Evolutionary conservation across 345 rosid species (phyloP), one percentile per base, ranked within the genome.

Genomic region (Sapria himalayana): DNA sequence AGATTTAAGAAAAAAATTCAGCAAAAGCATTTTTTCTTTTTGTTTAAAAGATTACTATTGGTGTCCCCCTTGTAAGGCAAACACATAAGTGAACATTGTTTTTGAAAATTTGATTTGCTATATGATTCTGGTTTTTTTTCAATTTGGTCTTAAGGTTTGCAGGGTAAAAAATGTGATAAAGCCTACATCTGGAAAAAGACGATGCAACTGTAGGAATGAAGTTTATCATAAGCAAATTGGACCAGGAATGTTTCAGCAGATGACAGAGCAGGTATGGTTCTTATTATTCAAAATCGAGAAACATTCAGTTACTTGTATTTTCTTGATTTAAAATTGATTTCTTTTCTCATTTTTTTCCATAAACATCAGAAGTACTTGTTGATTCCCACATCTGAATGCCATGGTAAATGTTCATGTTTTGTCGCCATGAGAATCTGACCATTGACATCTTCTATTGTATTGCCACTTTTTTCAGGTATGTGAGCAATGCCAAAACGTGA

Each of bases 201-300:
- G 66, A 17, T 91, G 99, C 50, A 84, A 91, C 58, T 91, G 99
- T 60, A 80, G 92, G 66, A 84, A 91, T 61, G 93, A 91, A 66
- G 89, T 91, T 45, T 84, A 84, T 44, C 99, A 84, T 65, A 78
- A 65, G 63, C 99, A 91, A 70, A 77, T 91, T 58, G 99, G 95
- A 61, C 99, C 99, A 4, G 95, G 99, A 45, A 91, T 91, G 95
- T 91, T 80, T 65, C 99, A 91, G 54, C 99, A 91, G 63, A 91
- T 84, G 95, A 84, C 95, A 18, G 93, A 91, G 48, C 78, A 77
- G 95, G 99, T 81, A 56, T 24, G 12, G 5, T 19, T 3, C 15
- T 15, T 3, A 16, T 15, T 43, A 12, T 25, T 43, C n/a, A n/a
- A n/a, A n/a, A n/a, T n/a, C n/a, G n/a, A n/a, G n/a, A n/a, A n/a